phyloP scores from a whole-genome alignment of 441 rosid genomes.

The Cnidoscolus chayamansa region DNA sequence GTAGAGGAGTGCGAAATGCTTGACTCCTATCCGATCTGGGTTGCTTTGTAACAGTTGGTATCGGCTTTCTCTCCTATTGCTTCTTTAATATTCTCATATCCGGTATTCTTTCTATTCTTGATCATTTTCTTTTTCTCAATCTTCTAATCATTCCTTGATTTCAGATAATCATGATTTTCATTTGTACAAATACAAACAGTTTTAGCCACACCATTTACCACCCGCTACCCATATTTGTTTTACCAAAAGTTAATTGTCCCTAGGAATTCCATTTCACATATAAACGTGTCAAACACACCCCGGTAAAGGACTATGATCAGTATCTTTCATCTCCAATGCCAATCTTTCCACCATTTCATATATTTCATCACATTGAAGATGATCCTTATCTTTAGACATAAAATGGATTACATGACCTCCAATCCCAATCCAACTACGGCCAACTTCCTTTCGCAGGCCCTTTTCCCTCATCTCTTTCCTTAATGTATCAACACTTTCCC shows the following conservation, averaged over 20 bases:
- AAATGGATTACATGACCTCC: slow-evolving; percentile 54
- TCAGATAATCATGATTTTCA: not conserved
- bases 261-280: not conserved
- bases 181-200: not conserved
- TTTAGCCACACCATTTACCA: slow-evolving; percentile 12
- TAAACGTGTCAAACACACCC: slow-evolving; percentile 2
- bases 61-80: too few species aligned
- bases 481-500: slow-evolving; percentile 60
- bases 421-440: slow-evolving; percentile 66
- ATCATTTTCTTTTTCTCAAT: too few species aligned
- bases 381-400: slow-evolving; percentile 60
- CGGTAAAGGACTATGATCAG: slow-evolving; percentile 16
- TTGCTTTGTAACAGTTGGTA: too few species aligned
- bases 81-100: too few species aligned
- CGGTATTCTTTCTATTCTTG: too few species aligned
- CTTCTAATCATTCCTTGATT: not conserved
- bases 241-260: not conserved
- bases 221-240: not conserved
- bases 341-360: slow-evolving; percentile 49
- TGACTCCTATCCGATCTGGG: too few species aligned
- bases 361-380: slow-evolving; percentile 46
- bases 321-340: slow-evolving; percentile 50
- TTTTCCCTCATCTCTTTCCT: slow-evolving; percentile 69
- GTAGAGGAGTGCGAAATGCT: too few species aligned
- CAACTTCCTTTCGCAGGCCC: slow-evolving; percentile 69